These are phyloP conservation scores for Cadophora malorum DNA, from an alignment of 2,329 filamentous ascomycete species.

Conservation along the genomic window DNA sequence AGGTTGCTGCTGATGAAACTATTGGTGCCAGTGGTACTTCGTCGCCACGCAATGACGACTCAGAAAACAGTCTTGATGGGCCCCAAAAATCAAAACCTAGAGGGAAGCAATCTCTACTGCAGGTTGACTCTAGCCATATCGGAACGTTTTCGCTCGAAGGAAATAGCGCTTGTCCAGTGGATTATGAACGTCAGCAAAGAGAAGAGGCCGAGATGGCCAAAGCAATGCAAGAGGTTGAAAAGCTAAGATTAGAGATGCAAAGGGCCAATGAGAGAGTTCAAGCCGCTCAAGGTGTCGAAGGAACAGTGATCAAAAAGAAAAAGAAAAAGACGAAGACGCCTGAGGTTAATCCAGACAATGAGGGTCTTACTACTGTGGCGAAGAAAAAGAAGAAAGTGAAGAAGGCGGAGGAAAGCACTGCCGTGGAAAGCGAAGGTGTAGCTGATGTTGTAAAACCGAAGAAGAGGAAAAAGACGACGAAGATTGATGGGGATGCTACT, in stretches of 20 bases:
- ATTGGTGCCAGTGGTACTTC: constrained; percentile 60
- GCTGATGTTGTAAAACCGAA: constrained; percentile 48
- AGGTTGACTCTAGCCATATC: constrained; percentile 87
- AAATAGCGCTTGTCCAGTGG: constrained; percentile 49
- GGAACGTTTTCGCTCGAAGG: constrained; percentile 73
- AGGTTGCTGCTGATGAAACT: constrained; percentile 77
- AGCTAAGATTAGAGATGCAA: constrained; percentile 87
- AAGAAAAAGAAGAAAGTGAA: constrained; percentile 60
- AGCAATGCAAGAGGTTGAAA: constrained; percentile 88
- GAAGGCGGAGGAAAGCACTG: constrained; percentile 43
- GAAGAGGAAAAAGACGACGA: constrained; percentile 47
- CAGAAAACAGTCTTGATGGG: constrained; percentile 58
- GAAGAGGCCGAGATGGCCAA: constrained; percentile 89
- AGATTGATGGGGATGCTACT: constrained; percentile 31
- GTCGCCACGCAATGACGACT: constrained; percentile 59
- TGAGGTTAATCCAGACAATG: constrained; percentile 42
- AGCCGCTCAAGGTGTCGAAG: constrained; percentile 73
- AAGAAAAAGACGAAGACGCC: constrained; percentile 56
- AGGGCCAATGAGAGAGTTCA: constrained; percentile 77
- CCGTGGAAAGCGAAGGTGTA: constrained; percentile 31
- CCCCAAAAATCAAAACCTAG: constrained; percentile 58
- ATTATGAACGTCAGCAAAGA: constrained; percentile 70
- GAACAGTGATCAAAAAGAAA: constrained; percentile 67
- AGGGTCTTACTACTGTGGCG: constrained; percentile 33
- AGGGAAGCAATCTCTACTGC: constrained; percentile 70